phyloP scores from a whole-genome alignment of 495 filamentous ascomycete species.

The Copromyces sp. region DNA sequence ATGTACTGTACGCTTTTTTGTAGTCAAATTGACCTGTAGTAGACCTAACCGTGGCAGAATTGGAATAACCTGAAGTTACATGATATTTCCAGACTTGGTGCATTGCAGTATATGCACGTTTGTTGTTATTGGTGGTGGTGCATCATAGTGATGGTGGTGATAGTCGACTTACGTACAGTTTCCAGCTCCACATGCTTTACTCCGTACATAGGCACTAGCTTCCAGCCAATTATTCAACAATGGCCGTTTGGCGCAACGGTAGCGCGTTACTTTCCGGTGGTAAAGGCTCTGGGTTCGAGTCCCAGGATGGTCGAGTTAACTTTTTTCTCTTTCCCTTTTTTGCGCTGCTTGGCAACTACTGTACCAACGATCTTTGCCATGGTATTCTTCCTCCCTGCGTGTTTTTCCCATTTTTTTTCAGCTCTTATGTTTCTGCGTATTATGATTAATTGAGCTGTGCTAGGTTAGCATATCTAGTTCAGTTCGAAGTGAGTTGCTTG shows the following conservation, averaged over 20 bases:
- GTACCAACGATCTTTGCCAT: no score
- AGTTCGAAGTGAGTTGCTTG: neutral
- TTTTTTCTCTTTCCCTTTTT: neutral
- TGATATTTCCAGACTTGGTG: no score
- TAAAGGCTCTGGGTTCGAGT: slow-evolving; percentile 5
- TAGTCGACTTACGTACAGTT: neutral
- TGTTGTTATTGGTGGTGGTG: no score
- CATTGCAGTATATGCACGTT: no score
- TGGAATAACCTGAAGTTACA: no score
- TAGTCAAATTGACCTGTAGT: no score
- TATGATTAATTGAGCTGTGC: neutral
- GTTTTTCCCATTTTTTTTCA: neutral
- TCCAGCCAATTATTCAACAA: neutral
- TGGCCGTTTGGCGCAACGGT: neutral
- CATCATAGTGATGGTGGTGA: neutral
- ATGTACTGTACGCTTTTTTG: no score
- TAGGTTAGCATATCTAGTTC: neutral
- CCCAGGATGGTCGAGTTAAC: slow-evolving; percentile 1
- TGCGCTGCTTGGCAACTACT: no score
- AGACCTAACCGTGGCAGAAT: no score
- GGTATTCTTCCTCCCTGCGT: no score
- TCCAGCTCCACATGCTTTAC: neutral
- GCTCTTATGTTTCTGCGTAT: neutral
- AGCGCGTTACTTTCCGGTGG: neutral
- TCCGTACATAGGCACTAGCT: neutral